phyloP scores from a whole-genome alignment of 352 stramenopile genomes.

The Hyphochytrium catenoides region DNA sequence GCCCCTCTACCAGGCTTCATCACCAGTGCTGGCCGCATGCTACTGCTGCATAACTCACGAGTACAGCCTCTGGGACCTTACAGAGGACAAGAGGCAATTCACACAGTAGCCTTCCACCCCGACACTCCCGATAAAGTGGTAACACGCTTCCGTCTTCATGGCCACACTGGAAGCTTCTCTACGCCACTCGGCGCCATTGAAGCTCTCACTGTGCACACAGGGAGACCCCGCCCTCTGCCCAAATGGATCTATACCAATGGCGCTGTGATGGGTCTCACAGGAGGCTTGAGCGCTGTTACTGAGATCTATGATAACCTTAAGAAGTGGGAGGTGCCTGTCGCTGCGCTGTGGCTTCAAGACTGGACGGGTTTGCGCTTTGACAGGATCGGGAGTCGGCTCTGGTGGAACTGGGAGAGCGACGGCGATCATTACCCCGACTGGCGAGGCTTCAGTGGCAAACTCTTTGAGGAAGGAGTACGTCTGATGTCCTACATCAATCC shows the following conservation, averaged over 20 bases:
- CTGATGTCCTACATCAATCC: slow-evolving; percentile 10
- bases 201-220: slow-evolving; percentile 8
- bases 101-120: neutral
- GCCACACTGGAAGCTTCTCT: too few relatives aligned
- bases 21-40: slow-evolving; percentile 7
- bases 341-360: slow-evolving; percentile 18
- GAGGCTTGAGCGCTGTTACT: slow-evolving; percentile 10
- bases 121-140: neutral
- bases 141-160: slow-evolving; percentile 8
- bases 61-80: slow-evolving; percentile 8
- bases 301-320: slow-evolving; percentile 6
- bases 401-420: slow-evolving; percentile 20
- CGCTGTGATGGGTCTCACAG: slow-evolving; percentile 17
- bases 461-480: slow-evolving; percentile 4
- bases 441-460: slow-evolving; percentile 2
- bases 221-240: slow-evolving; percentile 13
- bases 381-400: slow-evolving; percentile 10
- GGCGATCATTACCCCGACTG: slow-evolving; percentile 12
- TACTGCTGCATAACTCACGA: slow-evolving; percentile 9
- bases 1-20: slow-evolving; percentile 15
- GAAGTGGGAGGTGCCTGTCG: slow-evolving; percentile 8
- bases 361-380: slow-evolving; percentile 13
- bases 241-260: slow-evolving; percentile 12
- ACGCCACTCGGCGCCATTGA: slow-evolving; percentile 2
- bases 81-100: slow-evolving; percentile 6